Evolutionary conservation across 257 asterid genomes (phyloP).

Genomic region (Misopates orontium): DNA sequence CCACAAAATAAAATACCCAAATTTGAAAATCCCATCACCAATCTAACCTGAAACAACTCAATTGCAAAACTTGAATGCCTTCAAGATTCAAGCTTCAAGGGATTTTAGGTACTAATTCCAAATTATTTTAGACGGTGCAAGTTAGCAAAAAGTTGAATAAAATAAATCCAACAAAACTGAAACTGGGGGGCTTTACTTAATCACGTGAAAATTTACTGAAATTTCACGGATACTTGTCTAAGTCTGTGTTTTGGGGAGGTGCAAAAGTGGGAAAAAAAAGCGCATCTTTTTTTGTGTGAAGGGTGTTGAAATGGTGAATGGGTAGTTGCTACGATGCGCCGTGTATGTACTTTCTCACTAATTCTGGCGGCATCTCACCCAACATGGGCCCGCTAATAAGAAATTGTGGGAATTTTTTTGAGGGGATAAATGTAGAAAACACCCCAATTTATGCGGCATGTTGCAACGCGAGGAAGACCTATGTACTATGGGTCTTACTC

Average conservation of each 20-base stretch:
- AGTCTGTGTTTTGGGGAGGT: slow-evolving; percentile 21
- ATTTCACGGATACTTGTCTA: slow-evolving; percentile 7
- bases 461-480: too few species aligned
- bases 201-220: slow-evolving; percentile 23
- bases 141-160: slow-evolving; percentile 1
- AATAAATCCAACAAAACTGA: slow-evolving; percentile 8
- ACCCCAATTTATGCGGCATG: too few species aligned
- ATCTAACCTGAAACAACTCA: slow-evolving; percentile 34
- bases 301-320: slow-evolving; percentile 20
- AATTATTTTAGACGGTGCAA: neutral
- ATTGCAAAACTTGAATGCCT: slow-evolving; percentile 20
- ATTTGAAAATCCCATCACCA: slow-evolving; percentile 22
- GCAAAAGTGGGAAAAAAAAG: slow-evolving; percentile 26
- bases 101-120: slow-evolving; percentile 19
- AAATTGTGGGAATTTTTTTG: slow-evolving; percentile 3
- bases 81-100: slow-evolving; percentile 23
- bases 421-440: too few species aligned
- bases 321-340: slow-evolving; percentile 36
- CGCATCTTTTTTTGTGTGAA: slow-evolving; percentile 25
- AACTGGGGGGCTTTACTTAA: neutral
- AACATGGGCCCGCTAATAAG: slow-evolving; percentile 24
- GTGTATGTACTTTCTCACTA: slow-evolving; percentile 26
- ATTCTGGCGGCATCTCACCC: slow-evolving; percentile 26
- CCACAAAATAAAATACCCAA: slow-evolving; percentile 17
- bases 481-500: too few species aligned